Conservation (phyloP, 768 basidiomycete genomes). For the Suillus occidentalis region DNA sequence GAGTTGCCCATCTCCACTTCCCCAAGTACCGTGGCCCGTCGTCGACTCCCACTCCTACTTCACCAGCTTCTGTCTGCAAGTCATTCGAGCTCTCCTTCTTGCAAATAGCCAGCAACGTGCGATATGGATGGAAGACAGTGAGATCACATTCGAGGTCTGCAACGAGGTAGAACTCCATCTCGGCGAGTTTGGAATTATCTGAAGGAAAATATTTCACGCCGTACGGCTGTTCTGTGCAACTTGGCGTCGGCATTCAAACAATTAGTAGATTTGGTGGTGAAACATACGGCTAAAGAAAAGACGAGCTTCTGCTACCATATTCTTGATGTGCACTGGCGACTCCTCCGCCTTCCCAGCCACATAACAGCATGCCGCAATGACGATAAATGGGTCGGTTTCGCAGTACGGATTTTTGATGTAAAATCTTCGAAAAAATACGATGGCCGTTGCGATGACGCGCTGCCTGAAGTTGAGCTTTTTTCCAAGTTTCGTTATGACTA, state of each 20-base stretch:
- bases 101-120: slow-evolving; percentile 78
- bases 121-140: slow-evolving; percentile 92
- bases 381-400: slow-evolving; percentile 93
- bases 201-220: slow-evolving; percentile 78
- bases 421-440: slow-evolving; percentile 94
- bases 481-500: slow-evolving; percentile 85
- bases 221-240: slow-evolving; percentile 57
- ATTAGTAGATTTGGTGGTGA: background rate
- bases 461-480: slow-evolving; percentile 83
- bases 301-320: slow-evolving; percentile 81
- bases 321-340: slow-evolving; percentile 92
- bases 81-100: slow-evolving; percentile 50
- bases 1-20: slow-evolving; percentile 75
- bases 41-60: slow-evolving; percentile 52
- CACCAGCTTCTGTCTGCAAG: slow-evolving; percentile 53
- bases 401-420: slow-evolving; percentile 95
- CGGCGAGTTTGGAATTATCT: slow-evolving; percentile 89
- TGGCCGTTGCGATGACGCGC: slow-evolving; percentile 90
- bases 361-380: slow-evolving; percentile 91
- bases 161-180: slow-evolving; percentile 99
- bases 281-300: slow-evolving; percentile 68
- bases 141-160: slow-evolving; percentile 96
- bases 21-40: slow-evolving; percentile 73
- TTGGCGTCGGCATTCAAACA: background rate
- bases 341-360: slow-evolving; percentile 98